Base-by-base conservation (phyloP, 108 stramenopile species). In the Aurantiochytrium sp. region DNA sequence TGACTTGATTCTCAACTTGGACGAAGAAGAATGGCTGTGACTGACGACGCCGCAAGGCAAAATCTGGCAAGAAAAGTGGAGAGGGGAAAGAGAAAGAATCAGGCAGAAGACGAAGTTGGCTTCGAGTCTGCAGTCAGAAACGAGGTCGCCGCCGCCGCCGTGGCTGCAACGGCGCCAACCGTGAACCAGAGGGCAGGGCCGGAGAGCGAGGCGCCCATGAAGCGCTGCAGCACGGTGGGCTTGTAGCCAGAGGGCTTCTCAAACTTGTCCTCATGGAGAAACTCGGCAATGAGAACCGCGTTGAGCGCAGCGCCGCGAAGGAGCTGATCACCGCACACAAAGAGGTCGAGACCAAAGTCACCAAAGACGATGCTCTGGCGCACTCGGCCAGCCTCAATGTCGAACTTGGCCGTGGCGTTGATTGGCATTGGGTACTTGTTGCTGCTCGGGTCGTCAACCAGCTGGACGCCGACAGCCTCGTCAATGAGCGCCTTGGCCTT, bases 301-400 rank as follows among this genome's bases (percentile, higher is more conserved):
- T 98, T 98, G 89, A 98, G 92, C 3, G 98, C 98, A 5, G 98
- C 98, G 59, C 98, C 98, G 72, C 98, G 95, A 87, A 98, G 92
- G 47, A 98, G 95, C 94, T 98, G 98, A 92, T 99, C 98, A 18
- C 98, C 98, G 87, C 94, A 95, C 29, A 99, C 98, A 91, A 99
- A 99, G 89, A 99, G 94, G 93, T 99, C 98, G 47, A 99, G 89
- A 53, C 98, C 98, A 89, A 96, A 90, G 87, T 97, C 97, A 23
- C 95, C 96, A 90, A 97, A 98, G 35, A 95, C 95, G 43, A 96
- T 60, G 64, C 92, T 95, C 87, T 95, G 91, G 58, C 97, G 95
- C 45, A 98, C 47, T 23, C 97, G 92, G 58, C 98, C 96, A 28
- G 97, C 98, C 94, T 99, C 97, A 4, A 99, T 93, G 91, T 99